phyloP scores from a whole-genome alignment of 495 filamentous ascomycete genomes.

The Xylaria telfairii region DNA sequence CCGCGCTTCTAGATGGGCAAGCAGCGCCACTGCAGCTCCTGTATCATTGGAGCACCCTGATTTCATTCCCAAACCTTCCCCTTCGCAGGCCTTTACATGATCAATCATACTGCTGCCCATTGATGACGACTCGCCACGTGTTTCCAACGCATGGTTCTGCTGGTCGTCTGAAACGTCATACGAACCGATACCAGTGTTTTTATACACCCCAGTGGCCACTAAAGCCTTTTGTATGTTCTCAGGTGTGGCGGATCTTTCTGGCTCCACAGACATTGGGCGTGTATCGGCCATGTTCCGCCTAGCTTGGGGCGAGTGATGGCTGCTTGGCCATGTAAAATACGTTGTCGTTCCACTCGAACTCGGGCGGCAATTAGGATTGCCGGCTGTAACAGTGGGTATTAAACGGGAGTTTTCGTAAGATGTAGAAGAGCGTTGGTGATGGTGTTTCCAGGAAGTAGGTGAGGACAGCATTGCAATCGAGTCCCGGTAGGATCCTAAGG shows the following conservation, averaged over 20 bases:
- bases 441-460: not conserved
- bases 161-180: slow-evolving; percentile 20
- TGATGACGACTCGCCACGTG: not conserved
- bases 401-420: not conserved
- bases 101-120: not conserved
- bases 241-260: slow-evolving; percentile 29
- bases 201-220: slow-evolving; percentile 36
- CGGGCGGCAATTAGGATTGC: not conserved
- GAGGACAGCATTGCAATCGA: slow-evolving; percentile 14
- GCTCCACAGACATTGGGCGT: slow-evolving; percentile 11
- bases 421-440: not conserved
- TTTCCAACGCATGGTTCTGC: not conserved
- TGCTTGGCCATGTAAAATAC: slow-evolving; percentile 43
- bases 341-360: slow-evolving; percentile 33
- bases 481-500: not conserved
- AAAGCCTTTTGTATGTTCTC: slow-evolving; percentile 28
- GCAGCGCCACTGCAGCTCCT: not conserved
- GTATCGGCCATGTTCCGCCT: slow-evolving; percentile 2
- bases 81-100: not conserved
- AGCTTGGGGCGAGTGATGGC: slow-evolving; percentile 26
- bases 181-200: slow-evolving; percentile 27
- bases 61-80: not conserved
- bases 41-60: not conserved
- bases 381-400: not conserved
- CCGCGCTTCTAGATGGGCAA: slow-evolving; percentile 1